phyloP scores from a whole-genome alignment of 2,329 filamentous ascomycete genomes.

The Oidium heveae region DNA sequence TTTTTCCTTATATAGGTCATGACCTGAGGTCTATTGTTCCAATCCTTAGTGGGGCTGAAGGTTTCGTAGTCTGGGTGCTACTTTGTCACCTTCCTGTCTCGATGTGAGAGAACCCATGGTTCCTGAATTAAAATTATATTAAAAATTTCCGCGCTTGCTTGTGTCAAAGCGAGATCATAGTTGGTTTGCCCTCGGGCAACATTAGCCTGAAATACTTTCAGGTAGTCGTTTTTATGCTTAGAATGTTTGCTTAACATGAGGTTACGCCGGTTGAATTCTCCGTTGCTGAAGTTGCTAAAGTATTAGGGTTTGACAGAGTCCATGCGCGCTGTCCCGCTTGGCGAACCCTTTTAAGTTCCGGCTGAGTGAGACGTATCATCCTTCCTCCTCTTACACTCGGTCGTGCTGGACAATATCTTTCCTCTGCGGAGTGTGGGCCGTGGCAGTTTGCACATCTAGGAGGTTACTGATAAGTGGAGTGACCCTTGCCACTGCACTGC shows the following conservation, averaged over 20 bases:
- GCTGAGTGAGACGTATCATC: background rate
- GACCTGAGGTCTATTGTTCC: background rate
- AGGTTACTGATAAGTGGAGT: no score
- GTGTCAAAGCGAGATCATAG: background rate
- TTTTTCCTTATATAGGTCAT: background rate
- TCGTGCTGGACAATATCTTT: background rate
- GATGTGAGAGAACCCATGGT: background rate
- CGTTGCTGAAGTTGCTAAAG: background rate
- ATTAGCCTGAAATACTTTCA: no score
- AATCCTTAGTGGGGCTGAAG: background rate
- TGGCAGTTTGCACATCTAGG: no score
- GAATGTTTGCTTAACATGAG: background rate
- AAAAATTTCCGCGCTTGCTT: background rate
- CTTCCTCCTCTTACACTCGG: background rate
- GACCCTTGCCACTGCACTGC: no score
- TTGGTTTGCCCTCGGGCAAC: background rate
- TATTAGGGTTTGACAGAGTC: background rate
- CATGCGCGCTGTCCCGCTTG: background rate
- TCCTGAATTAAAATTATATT: background rate
- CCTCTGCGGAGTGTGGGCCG: no score
- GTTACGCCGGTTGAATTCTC: background rate
- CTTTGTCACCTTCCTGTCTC: background rate
- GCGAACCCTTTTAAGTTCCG: background rate
- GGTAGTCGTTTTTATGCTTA: background rate
- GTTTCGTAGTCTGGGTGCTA: background rate